Conservation (phyloP, 139 green algal genomes). For the Chlorella sp. region DNA sequence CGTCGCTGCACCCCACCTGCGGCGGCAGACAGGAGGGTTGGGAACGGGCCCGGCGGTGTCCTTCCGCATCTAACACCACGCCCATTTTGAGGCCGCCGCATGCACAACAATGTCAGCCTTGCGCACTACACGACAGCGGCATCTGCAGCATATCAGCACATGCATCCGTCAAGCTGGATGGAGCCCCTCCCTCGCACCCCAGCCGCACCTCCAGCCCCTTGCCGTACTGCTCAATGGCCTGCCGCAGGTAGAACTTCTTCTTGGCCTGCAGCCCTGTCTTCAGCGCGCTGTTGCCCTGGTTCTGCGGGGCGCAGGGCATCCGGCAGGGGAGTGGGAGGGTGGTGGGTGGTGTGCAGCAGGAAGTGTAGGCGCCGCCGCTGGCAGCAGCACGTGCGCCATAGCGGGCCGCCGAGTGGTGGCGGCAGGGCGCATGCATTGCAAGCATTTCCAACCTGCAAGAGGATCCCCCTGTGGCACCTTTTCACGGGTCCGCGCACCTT, state of each 20-base stretch:
- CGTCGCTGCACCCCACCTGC: conserved; percentile 31
- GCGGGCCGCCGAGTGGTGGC: too few relatives aligned
- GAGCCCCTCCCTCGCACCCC: too few relatives aligned
- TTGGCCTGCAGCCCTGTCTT: conserved; percentile 66
- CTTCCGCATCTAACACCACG: too few relatives aligned
- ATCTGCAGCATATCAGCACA: too few relatives aligned
- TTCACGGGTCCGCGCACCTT: conserved; percentile 57
- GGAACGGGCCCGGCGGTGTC: too few relatives aligned
- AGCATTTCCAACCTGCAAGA: background rate
- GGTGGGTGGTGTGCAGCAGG: background rate
- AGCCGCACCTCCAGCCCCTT: conserved; percentile 60
- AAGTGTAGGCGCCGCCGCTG: too few relatives aligned
- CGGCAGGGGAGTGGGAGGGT: too few relatives aligned
- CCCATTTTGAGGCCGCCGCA: too few relatives aligned
- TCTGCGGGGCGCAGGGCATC: conserved; percentile 37
- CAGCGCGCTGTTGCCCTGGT: conserved; percentile 80
- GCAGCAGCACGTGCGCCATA: too few relatives aligned
- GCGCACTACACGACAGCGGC: too few relatives aligned
- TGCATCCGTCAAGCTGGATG: too few relatives aligned
- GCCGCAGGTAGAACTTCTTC: conserved; percentile 79
- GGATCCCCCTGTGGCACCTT: background rate
- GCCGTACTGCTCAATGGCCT: conserved; percentile 79
- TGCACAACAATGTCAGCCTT: too few relatives aligned
- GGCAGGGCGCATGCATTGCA: background rate
- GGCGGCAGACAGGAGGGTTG: background rate